Conservation (phyloP, 2,329 filamentous ascomycete species). For the Apiospora kogelbergensis region DNA sequence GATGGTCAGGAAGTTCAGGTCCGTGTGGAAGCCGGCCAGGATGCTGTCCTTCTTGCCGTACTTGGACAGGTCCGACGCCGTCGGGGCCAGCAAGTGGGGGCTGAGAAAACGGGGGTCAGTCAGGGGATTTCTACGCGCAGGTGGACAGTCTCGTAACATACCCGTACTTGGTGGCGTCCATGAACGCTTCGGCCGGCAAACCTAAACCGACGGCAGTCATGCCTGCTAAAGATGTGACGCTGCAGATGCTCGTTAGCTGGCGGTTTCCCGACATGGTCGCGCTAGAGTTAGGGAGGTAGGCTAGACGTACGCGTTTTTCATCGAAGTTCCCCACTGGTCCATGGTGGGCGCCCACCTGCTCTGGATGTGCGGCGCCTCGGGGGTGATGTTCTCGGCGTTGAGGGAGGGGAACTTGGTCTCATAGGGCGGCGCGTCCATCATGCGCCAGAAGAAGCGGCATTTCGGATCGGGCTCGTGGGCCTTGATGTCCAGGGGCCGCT, state of each 20-base stretch:
- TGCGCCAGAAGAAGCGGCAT: slow-evolving; percentile 64
- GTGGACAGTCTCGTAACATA: slow-evolving; percentile 26
- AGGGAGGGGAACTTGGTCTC: slow-evolving; percentile 54
- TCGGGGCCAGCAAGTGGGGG: slow-evolving; percentile 62
- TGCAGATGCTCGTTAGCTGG: slow-evolving; percentile 21
- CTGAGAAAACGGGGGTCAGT: slow-evolving; percentile 28
- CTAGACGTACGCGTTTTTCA: slow-evolving; percentile 56
- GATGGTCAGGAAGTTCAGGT: slow-evolving; percentile 65
- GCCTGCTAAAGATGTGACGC: slow-evolving; percentile 56
- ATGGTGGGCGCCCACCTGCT: slow-evolving; percentile 54
- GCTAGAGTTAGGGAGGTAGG: not conserved
- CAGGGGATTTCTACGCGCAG: not conserved
- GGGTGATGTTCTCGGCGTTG: slow-evolving; percentile 56
- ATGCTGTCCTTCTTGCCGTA: slow-evolving; percentile 57
- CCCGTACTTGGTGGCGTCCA: slow-evolving; percentile 56
- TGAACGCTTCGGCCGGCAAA: slow-evolving; percentile 52
- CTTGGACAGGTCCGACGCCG: slow-evolving; percentile 55
- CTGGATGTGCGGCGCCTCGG: slow-evolving; percentile 47
- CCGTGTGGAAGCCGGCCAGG: slow-evolving; percentile 63
- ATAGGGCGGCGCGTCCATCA: slow-evolving; percentile 54
- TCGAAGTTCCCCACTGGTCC: slow-evolving; percentile 58
- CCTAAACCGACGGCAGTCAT: slow-evolving; percentile 60
- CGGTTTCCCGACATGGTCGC: not conserved
- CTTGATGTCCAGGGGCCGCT: slow-evolving; percentile 58
- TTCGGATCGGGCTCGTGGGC: slow-evolving; percentile 60